phyloP scores from a whole-genome alignment of 805 yeast genomes.

The Teunomyces barrocoloradensis region DNA sequence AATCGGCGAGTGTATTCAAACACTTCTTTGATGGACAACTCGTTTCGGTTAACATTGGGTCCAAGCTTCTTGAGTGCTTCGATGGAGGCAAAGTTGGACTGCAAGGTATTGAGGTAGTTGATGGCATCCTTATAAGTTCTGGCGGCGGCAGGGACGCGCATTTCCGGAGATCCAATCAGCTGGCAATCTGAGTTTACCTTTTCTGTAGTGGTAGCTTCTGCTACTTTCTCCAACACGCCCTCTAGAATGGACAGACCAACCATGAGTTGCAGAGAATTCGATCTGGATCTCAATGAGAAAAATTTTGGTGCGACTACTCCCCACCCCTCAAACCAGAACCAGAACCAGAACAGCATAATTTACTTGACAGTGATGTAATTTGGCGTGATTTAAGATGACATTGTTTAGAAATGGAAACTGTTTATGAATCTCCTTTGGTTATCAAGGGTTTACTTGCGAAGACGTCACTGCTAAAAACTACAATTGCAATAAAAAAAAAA shows the following conservation, averaged over 20 bases:
- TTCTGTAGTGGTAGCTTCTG: conserved; percentile 2
- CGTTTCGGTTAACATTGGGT: conserved; percentile 50
- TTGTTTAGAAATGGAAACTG: too few species aligned
- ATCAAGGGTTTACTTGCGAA: too few species aligned
- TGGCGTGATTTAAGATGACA: too few species aligned
- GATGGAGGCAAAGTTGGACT: conserved; percentile 86
- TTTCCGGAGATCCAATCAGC: neutral
- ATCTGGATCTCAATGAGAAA: neutral
- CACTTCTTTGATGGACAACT: conserved; percentile 81
- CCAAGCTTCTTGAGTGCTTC: conserved; percentile 79
- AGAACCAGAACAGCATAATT: neutral
- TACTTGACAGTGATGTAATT: neutral
- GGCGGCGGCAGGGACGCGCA: conserved; percentile 6
- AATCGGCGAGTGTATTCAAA: conserved; percentile 37
- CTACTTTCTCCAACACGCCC: conserved; percentile 3
- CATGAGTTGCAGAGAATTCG: conserved; percentile 1
- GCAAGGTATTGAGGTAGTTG: conserved; percentile 76
- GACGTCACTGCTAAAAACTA: too few species aligned
- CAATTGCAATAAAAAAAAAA: too few species aligned
- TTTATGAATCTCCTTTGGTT: too few species aligned
- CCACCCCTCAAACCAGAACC: neutral
- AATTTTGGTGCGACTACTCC: conserved; percentile 2
- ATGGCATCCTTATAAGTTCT: conserved; percentile 66
- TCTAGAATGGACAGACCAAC: conserved; percentile 2
- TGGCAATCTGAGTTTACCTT: neutral